phyloP scores from a whole-genome alignment of 2,329 filamentous ascomycete species.

The Phoma sp. region DNA sequence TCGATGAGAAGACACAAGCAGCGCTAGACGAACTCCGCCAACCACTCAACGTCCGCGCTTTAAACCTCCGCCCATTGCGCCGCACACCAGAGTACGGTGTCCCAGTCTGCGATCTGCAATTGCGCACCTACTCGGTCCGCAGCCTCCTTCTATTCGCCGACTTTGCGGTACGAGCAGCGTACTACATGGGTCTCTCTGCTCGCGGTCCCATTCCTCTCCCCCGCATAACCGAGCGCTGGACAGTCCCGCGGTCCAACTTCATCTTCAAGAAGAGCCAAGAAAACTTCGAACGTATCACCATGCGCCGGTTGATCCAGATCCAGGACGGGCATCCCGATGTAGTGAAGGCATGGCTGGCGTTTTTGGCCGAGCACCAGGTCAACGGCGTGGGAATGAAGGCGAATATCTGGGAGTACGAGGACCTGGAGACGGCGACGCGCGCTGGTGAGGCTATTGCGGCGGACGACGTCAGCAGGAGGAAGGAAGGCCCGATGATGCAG shows the following conservation, averaged over 20 bases:
- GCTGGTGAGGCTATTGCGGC: constrained; percentile 37
- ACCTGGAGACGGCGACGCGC: constrained; percentile 56
- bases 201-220: constrained; percentile 87
- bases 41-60: constrained; percentile 81
- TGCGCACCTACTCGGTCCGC: constrained; percentile 87
- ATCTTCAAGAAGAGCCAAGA: constrained; percentile 98
- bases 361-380: constrained; percentile 88
- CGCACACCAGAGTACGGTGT: constrained; percentile 76
- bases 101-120: constrained; percentile 86
- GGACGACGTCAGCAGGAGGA: constrained; percentile 37
- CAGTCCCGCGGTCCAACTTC: constrained; percentile 85
- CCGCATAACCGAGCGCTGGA: constrained; percentile 89
- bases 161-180: constrained; percentile 91
- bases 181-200: constrained; percentile 87
- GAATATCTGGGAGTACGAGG: constrained; percentile 89
- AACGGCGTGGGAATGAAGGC: constrained; percentile 99
- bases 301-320: constrained; percentile 87
- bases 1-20: constrained; percentile 38
- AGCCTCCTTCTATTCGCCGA: constrained; percentile 95
- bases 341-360: constrained; percentile 91
- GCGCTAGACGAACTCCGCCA: constrained; percentile 42
- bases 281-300: constrained; percentile 92
- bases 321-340: constrained; percentile 88
- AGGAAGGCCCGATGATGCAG: constrained; percentile 40
- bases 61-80: constrained; percentile 84